These are phyloP conservation scores for Saccharata proteae DNA, from an alignment of 2,329 filamentous ascomycete species.

Conservation along the genomic window DNA sequence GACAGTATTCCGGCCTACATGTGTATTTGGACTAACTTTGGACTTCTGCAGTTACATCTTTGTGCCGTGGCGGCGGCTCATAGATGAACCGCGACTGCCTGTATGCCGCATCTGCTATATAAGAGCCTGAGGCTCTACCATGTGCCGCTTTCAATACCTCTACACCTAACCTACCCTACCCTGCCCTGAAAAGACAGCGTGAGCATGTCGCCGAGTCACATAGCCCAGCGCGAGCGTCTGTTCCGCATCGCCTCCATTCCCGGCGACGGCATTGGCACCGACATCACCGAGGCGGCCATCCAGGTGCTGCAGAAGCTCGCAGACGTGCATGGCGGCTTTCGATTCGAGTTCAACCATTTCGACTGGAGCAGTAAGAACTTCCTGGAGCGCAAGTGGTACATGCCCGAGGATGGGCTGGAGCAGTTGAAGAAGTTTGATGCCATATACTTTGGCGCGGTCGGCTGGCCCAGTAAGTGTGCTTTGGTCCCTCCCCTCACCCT, in stretches of 20 bases:
- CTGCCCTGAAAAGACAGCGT: no score
- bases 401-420: conserved; percentile 38
- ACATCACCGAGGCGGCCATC: conserved; percentile 48
- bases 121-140: no score
- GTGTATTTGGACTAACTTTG: no score
- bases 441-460: conserved; percentile 48
- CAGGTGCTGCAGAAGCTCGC: conserved; percentile 35
- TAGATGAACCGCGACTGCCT: no score
- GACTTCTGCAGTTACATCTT: no score
- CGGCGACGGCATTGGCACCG: conserved; percentile 51
- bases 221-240: conserved; percentile 3
- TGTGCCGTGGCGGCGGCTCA: no score
- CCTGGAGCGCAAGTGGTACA: conserved; percentile 40
- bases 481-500: not conserved
- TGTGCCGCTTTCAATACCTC: no score
- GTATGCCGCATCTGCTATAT: no score
- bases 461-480: conserved; percentile 35
- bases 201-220: conserved; percentile 6
- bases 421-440: conserved; percentile 41
- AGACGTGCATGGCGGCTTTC: conserved; percentile 31
- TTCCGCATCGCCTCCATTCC: conserved; percentile 49
- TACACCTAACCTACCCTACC: no score
- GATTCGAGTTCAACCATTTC: conserved; percentile 39
- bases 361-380: conserved; percentile 39
- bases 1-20: no score